These are phyloP conservation scores for Phytophthora pini DNA, from an alignment of 352 stramenopile genomes.

Conservation along the genomic window DNA sequence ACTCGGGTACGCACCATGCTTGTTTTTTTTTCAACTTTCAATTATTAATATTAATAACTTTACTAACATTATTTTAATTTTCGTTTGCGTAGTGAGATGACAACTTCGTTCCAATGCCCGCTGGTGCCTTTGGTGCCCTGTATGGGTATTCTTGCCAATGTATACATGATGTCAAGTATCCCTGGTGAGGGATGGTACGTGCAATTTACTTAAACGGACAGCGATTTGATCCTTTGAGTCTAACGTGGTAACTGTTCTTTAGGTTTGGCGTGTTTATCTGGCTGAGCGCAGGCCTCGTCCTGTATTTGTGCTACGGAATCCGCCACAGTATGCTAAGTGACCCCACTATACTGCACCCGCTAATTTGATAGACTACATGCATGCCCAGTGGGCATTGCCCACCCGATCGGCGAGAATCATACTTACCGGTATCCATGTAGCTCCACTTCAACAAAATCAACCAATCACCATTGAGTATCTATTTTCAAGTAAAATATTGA, in stretches of 20 bases:
- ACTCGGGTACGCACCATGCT: constrained; percentile 41
- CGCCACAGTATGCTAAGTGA: constrained; percentile 69
- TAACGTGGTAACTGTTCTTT: constrained; percentile 12
- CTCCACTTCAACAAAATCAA: constrained; percentile 21
- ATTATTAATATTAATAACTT: too few relatives aligned
- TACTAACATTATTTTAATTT: neutral
- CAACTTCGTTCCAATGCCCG: constrained; percentile 66
- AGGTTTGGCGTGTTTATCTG: constrained; percentile 84
- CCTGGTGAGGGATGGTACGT: constrained; percentile 62
- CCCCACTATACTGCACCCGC: constrained; percentile 26
- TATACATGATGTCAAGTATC: constrained; percentile 74
- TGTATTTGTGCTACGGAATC: constrained; percentile 86
- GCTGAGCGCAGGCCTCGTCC: constrained; percentile 59
- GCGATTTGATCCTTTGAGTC: neutral
- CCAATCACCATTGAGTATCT: constrained; percentile 29
- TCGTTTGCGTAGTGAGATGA: constrained; percentile 21
- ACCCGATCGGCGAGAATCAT: neutral
- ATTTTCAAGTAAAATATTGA: constrained; percentile 20
- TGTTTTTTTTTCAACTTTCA: too few relatives aligned
- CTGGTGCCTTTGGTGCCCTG: constrained; percentile 65
- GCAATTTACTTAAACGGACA: neutral
- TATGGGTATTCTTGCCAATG: constrained; percentile 67
- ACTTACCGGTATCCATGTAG: constrained; percentile 11
- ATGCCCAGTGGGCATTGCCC: neutral
- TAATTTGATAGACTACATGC: constrained; percentile 36